phyloP scores from a whole-genome alignment of 2,329 filamentous ascomycete genomes.

The Nemania serpens region DNA sequence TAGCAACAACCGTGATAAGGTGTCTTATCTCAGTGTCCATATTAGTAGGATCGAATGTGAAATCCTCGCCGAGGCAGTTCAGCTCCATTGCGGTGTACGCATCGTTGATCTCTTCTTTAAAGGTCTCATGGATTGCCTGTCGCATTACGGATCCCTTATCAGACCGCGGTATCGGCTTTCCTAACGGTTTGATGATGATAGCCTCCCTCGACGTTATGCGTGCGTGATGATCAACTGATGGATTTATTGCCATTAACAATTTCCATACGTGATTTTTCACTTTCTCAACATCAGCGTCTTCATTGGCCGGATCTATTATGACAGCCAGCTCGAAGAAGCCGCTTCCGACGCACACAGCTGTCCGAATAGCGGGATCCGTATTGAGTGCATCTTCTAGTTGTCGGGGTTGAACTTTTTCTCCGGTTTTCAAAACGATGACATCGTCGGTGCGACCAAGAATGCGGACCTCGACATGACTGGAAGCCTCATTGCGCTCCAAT shows the following conservation, averaged over 20 bases:
- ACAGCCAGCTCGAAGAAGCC: constrained; percentile 30
- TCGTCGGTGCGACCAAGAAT: constrained; percentile 43
- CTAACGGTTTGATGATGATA: constrained; percentile 24
- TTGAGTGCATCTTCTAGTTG: constrained; percentile 22
- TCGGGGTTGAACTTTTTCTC: constrained; percentile 30
- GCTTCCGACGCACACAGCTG: constrained; percentile 25
- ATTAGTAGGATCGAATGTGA: constrained; percentile 8
- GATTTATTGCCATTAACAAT: constrained; percentile 18
- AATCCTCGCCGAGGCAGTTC: neutral
- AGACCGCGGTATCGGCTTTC: constrained; percentile 26
- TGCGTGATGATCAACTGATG: constrained; percentile 26
- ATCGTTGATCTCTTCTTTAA: constrained; percentile 29
- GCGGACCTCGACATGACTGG: constrained; percentile 31
- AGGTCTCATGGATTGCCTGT: constrained; percentile 20
- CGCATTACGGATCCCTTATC: constrained; percentile 32
- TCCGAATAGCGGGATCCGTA: constrained; percentile 8
- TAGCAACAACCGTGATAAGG: constrained; percentile 15
- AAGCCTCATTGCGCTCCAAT: constrained; percentile 37
- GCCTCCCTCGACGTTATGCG: constrained; percentile 23
- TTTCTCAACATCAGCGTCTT: neutral
- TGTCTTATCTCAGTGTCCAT: constrained; percentile 23
- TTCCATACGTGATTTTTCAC: constrained; percentile 20
- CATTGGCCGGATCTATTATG: constrained; percentile 20
- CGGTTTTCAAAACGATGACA: constrained; percentile 30
- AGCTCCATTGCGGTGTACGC: constrained; percentile 31